These are phyloP conservation scores for Infundibulicybe gibba DNA, from an alignment of 768 basidiomycete species.

Conservation along the genomic window DNA sequence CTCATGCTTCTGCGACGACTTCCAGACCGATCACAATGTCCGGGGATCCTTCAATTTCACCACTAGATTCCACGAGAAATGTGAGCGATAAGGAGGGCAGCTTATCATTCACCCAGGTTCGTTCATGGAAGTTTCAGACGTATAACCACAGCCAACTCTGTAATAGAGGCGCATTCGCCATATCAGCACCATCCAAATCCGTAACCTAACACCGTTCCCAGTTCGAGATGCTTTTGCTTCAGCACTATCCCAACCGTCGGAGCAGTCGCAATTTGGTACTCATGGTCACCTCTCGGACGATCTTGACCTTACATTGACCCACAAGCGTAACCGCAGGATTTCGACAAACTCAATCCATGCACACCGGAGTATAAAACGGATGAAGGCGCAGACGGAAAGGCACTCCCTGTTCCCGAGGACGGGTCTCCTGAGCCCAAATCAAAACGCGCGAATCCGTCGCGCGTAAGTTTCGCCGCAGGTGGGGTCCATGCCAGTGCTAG, in stretches of 20 bases:
- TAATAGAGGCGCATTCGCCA: slow-evolving; percentile 68
- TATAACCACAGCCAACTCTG: slow-evolving; percentile 6
- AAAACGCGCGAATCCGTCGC: slow-evolving; percentile 20
- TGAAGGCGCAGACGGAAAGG: slow-evolving; percentile 32
- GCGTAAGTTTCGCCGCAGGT: slow-evolving; percentile 31
- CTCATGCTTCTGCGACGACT: background rate
- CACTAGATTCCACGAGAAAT: background rate
- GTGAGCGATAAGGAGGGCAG: too few species aligned
- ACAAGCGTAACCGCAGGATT: slow-evolving; percentile 56
- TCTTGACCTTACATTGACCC: slow-evolving; percentile 56
- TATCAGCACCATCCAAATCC: slow-evolving; percentile 67
- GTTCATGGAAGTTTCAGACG: slow-evolving; percentile 2
- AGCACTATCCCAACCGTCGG: slow-evolving; percentile 64
- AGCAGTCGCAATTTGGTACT: slow-evolving; percentile 55
- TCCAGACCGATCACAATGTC: background rate
- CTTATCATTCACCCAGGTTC: slow-evolving; percentile 7
- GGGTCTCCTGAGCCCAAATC: slow-evolving; percentile 12
- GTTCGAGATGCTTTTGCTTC: slow-evolving; percentile 75
- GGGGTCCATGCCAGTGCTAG: slow-evolving; percentile 2
- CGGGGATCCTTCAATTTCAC: background rate
- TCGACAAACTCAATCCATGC: slow-evolving; percentile 57
- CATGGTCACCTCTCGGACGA: slow-evolving; percentile 66
- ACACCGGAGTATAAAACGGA: slow-evolving; percentile 42
- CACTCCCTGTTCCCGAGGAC: slow-evolving; percentile 26
- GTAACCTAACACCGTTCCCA: slow-evolving; percentile 83